A percentile compares a stretch with the other conserved stretches of the same genome.
These are phyloP conservation scores for Gossypium turneri DNA, from an alignment of 345 rosid species.

Conservation along the genomic window DNA sequence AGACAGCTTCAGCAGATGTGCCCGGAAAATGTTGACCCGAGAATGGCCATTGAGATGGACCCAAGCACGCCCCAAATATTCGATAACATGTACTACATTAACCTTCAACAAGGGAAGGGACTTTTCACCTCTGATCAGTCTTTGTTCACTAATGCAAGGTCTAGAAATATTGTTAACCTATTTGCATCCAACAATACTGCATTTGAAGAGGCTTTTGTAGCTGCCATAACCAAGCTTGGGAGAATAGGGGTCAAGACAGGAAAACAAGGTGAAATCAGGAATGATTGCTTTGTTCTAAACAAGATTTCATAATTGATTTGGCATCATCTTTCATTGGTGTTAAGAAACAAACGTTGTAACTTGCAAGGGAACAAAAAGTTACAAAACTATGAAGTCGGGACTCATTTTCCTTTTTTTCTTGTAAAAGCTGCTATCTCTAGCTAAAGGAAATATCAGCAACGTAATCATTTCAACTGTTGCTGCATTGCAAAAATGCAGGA, in stretches of 20 bases:
- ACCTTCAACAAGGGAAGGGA: conserved; percentile 16
- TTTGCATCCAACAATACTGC: conserved; percentile 18
- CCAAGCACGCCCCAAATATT: conserved; percentile 4
- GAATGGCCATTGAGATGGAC: conserved; percentile 19
- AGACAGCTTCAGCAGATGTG: conserved; percentile 12
- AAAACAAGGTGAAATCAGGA: conserved; percentile 19
- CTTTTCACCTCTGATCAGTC: conserved; percentile 20
- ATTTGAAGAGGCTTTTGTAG: conserved; percentile 17
- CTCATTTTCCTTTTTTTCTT: too few species aligned
- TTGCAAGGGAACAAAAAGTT: too few species aligned
- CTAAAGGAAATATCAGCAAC: too few species aligned
- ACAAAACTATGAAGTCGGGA: too few species aligned
- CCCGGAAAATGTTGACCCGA: conserved; percentile 12
- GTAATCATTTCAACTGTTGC: too few species aligned
- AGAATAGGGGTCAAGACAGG: conserved; percentile 20
- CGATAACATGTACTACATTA: conserved; percentile 24
- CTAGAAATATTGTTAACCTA: conserved; percentile 5
- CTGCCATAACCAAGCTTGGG: conserved; percentile 19
- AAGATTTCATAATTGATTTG: neutral
- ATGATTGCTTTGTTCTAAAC: conserved; percentile 19
- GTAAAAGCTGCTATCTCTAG: too few species aligned
- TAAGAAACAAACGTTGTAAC: too few species aligned
- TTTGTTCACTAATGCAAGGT: conserved; percentile 9
- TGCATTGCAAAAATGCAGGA: too few species aligned
- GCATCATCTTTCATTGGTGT: too few species aligned